Conservation (phyloP, 345 rosid genomes). For the Citrus medica region DNA sequence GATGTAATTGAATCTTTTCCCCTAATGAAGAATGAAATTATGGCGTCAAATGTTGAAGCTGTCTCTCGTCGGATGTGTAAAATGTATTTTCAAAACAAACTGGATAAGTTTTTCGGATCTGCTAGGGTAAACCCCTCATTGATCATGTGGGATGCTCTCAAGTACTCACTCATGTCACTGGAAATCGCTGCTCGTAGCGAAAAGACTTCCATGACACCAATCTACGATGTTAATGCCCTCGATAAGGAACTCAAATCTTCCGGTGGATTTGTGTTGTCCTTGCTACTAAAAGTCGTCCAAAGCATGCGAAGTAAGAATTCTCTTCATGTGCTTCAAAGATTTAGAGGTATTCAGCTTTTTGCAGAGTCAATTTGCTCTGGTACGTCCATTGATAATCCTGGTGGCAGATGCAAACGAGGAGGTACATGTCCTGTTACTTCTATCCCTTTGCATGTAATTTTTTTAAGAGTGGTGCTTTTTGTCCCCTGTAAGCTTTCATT, state of each 20-base stretch:
- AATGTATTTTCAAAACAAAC: slow-evolving; percentile 45
- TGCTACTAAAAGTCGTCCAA: slow-evolving; percentile 63
- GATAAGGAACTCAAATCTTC: slow-evolving; percentile 70
- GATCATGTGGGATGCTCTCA: slow-evolving; percentile 92
- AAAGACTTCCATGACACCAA: slow-evolving; percentile 47
- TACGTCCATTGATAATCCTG: slow-evolving; percentile 36
- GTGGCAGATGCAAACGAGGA: slow-evolving; percentile 32
- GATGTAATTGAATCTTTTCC: slow-evolving; percentile 43
- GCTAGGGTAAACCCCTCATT: slow-evolving; percentile 46
- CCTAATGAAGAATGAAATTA: slow-evolving; percentile 35
- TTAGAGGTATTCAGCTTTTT: slow-evolving; percentile 71
- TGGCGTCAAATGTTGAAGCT: slow-evolving; percentile 46
- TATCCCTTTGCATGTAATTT: slow-evolving; percentile 9
- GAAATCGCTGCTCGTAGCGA: slow-evolving; percentile 77
- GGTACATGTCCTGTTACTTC: slow-evolving; percentile 32
- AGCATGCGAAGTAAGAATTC: slow-evolving; percentile 49
- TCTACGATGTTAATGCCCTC: slow-evolving; percentile 44
- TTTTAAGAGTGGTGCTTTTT: neutral
- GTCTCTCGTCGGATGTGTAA: slow-evolving; percentile 46
- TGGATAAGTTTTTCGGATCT: slow-evolving; percentile 38
- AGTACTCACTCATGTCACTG: slow-evolving; percentile 73
- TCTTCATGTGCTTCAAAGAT: slow-evolving; percentile 79
- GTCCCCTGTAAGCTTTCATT: neutral
- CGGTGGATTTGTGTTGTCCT: slow-evolving; percentile 63
- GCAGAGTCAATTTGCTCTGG: slow-evolving; percentile 74